Base-by-base conservation (phyloP, 192 early-diverging fungal species). In the Coemansia sp. region DNA sequence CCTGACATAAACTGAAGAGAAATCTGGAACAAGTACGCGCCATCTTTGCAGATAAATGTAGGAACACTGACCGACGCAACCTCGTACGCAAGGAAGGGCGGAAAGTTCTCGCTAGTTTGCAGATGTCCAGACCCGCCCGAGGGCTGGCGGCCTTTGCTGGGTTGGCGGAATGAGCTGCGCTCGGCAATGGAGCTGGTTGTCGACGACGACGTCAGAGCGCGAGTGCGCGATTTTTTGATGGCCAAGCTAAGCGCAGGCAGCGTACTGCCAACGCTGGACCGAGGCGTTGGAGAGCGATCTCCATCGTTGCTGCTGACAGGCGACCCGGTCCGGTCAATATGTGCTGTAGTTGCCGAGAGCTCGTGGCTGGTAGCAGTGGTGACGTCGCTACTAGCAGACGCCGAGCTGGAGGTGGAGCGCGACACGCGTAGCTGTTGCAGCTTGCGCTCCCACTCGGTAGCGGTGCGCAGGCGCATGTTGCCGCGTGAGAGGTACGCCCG, bases 11-110 rank as follows among this genome's bases (percentile, higher is more conserved):
- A 70, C 24, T 81, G 63, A 17, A 83, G 83, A 56, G 76, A 75
- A 8, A 91, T 78, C 50, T 87, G 72, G 76, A 88, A 91, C 82
- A 88, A 83, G 68, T 86, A 90, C 17, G 83, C 83, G 63, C 85
- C 88, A 35, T 85, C 87, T 55, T 87, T 87, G 55, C 81, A 81
- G 41, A 87, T 86, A 63, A 81, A 86, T 6, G 86, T 83, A 11
- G 88, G 86, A 7, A 91, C 87, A 19, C 66, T 69, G 8, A 87
- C 87, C 3, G 75, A 44, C 3, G 82, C 81, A 3, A 87, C 42
- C 0, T 81, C 60, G 46, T 63, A 46, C 12, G 65, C 48, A 46
- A 58, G 58, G 43, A 83, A 64, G 37, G 53, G 69, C 39, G 61
- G 61, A 56, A 74, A 56, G 62, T 79, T 71, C 56, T 82, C 67